Base-by-base conservation (phyloP, 768 basidiomycete species). In the Tricholoma terreum region DNA sequence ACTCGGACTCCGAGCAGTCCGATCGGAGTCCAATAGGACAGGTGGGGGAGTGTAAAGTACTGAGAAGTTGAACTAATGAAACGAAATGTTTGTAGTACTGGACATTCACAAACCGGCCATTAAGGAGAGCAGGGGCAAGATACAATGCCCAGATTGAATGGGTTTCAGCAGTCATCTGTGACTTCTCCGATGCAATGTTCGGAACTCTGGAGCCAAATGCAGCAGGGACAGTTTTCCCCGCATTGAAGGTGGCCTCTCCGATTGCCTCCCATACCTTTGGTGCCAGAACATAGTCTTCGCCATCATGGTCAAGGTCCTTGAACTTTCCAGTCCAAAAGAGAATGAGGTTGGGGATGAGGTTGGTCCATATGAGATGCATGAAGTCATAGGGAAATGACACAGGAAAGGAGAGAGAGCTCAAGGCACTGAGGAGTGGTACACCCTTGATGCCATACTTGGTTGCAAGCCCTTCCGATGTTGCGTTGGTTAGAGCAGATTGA, bases 311-410 rank as follows among this genome's bases (percentile, higher is more conserved):
- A 1, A 79, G 61, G 6, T 61, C 73, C 59, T 80, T 81, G 67
- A 70, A 81, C 2, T 65, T 57, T 0, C 74, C 76, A 2, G 71
- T 75, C 77, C 77, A 80, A 1, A 61, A 59, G n/a, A 55, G n/a
- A 31, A 81, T 61, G 1, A 84, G 67, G 49, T 75, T 77, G 19
- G 61, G 64, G 24, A 79, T 58, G 1, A 79, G 46, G 58, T 82
- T 82, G 58, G 79, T 77, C 61, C 65, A 76, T 21, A 81, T 65
- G 0, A 79, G 68, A 52, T 84, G 80, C 75, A 82, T 80, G 65
- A 80, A 78, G 51, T 83, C 79, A 58, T 75, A 73, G 0, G 78
- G 79, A 19, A 79, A 76, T 12, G 75, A 75, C 3, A 17, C 0
- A 1, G 80, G 74, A 58, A 78, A 75, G 6, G 63, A 63, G 19